These are phyloP conservation scores for Prunella vulgaris DNA, from an alignment of 257 asterid species.

Conservation along the genomic window DNA sequence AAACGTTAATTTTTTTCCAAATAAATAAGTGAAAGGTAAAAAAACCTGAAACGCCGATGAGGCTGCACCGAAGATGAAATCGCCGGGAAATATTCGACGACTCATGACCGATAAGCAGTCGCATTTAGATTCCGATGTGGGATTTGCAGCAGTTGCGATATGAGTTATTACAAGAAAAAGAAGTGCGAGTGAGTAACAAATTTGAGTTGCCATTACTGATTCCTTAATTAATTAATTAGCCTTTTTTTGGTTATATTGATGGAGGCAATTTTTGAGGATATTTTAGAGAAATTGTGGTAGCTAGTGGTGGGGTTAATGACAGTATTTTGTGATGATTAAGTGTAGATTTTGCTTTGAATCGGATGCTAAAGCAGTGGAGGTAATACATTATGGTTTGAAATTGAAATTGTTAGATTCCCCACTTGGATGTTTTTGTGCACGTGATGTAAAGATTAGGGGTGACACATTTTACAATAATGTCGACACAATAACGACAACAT, in stretches of 20 bases:
- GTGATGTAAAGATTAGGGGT: too few relatives aligned
- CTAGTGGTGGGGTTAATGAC: not conserved
- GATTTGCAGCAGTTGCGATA: not conserved
- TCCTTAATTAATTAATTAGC: too few relatives aligned
- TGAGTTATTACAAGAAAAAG: conserved; percentile 1
- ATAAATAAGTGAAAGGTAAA: not conserved
- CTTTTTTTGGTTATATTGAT: not conserved
- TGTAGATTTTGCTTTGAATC: conserved; percentile 11
- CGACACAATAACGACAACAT: too few relatives aligned
- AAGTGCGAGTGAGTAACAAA: not conserved
- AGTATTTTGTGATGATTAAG: not conserved
- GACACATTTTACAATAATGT: too few relatives aligned
- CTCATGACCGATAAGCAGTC: conserved; percentile 12
- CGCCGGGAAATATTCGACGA: conserved; percentile 24
- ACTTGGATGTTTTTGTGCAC: not conserved
- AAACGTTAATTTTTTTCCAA: too few relatives aligned
- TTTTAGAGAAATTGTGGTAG: too few relatives aligned
- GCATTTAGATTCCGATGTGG: conserved; percentile 26
- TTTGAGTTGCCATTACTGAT: conserved; percentile 20
- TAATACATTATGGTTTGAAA: not conserved
- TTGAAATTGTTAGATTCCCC: not conserved
- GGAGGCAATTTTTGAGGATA: not conserved
- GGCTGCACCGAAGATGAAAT: conserved; percentile 42
- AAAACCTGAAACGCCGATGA: conserved; percentile 46
- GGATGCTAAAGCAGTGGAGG: conserved; percentile 21